A percentile compares a stretch with the other conserved stretches of the same genome.
Conservation (phyloP, 108 stramenopile species). For the Cyclotella sp. region DNA sequence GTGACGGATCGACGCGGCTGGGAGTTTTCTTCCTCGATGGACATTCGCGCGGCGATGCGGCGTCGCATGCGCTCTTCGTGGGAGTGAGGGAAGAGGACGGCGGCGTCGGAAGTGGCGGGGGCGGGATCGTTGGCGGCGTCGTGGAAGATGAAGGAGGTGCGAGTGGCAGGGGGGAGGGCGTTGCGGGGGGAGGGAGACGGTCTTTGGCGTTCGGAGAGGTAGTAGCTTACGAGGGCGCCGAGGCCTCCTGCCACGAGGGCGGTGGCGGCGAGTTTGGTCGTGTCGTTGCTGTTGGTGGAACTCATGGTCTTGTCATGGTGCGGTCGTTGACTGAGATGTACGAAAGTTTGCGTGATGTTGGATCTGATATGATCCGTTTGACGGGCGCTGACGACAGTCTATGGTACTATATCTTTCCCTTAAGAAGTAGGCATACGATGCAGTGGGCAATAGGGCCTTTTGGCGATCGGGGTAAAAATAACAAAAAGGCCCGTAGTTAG, state of each 20-base stretch:
- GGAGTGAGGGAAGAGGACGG: constrained; percentile 78
- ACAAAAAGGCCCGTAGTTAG: too few relatives aligned
- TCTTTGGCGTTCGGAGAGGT: constrained; percentile 24
- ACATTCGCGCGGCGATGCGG: constrained; percentile 79
- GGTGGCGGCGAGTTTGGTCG: constrained; percentile 34
- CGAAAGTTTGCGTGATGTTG: too few relatives aligned
- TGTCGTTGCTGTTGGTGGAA: constrained; percentile 21
- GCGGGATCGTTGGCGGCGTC: constrained; percentile 23
- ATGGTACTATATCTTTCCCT: too few relatives aligned
- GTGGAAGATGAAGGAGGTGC: constrained; percentile 53
- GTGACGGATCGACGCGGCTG: constrained; percentile 86
- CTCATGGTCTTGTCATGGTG: constrained; percentile 15
- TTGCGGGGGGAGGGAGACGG: neutral
- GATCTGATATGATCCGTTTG: too few relatives aligned
- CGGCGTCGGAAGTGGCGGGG: constrained; percentile 23
- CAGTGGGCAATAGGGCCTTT: too few relatives aligned
- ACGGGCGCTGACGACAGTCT: too few relatives aligned
- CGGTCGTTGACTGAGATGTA: too few relatives aligned
- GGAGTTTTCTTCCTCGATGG: constrained; percentile 87
- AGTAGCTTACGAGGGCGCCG: constrained; percentile 44
- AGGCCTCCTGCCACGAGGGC: constrained; percentile 42
- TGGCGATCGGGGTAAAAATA: too few relatives aligned
- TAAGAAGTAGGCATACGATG: too few relatives aligned
- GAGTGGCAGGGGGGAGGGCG: neutral
- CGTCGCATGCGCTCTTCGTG: constrained; percentile 92